Evolutionary conservation across 495 filamentous ascomycete species (phyloP).

Genomic region (Xylaria venustula): DNA sequence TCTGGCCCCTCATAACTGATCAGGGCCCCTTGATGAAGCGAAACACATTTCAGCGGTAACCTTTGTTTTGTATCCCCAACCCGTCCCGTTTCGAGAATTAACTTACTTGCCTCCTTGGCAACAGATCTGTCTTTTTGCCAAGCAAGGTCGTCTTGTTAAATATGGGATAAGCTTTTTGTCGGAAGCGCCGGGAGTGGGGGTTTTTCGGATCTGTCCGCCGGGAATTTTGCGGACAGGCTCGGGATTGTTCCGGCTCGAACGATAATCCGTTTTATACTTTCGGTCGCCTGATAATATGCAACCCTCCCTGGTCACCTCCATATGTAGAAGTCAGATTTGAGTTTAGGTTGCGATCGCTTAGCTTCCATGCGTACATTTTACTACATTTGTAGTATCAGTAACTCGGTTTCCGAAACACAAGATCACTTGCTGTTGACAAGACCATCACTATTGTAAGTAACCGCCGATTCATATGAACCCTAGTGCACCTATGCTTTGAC

Average conservation of each 20-base stretch:
- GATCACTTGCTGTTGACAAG: no score
- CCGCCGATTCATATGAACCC: no score
- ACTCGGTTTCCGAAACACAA: no score
- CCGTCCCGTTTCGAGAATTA: no score
- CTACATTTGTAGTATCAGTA: not conserved
- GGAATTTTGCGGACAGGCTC: constrained; percentile 4
- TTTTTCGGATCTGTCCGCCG: not conserved
- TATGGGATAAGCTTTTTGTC: no score
- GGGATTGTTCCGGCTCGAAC: constrained; percentile 4
- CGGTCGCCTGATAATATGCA: not conserved
- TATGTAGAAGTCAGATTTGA: not conserved
- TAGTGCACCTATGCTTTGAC: no score
- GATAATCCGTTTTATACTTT: not conserved
- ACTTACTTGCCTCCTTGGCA: no score
- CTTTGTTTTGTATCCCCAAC: no score
- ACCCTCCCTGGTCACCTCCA: not conserved
- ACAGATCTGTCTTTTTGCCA: no score
- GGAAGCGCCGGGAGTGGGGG: constrained; percentile 5
- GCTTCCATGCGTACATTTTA: not conserved
- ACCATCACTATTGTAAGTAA: no score
- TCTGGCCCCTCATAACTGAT: not conserved
- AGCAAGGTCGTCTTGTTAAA: no score
- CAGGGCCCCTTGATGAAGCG: not conserved
- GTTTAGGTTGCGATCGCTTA: not conserved
- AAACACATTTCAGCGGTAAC: not conserved